A percentile compares a stretch with the other conserved stretches of the same genome.
Evolutionary conservation across 1,139 yeast species (phyloP).

Genomic region (Taphrina flavorubra): DNA sequence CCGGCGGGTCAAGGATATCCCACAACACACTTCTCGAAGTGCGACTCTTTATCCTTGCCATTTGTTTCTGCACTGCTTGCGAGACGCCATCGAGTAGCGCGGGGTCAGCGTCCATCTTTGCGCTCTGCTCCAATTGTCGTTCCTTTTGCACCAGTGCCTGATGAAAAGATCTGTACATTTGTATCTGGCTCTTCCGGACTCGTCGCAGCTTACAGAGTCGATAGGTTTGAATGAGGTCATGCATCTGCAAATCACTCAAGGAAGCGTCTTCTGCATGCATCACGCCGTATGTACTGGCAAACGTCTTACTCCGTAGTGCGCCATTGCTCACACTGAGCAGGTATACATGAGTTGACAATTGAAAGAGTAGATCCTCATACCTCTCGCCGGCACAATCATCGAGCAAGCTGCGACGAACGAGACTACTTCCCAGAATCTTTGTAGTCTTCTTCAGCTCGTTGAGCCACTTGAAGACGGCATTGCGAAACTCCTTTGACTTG

Average conservation of each 20-base stretch:
- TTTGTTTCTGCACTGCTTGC: conserved; percentile 1
- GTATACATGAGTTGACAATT: conserved; percentile 15
- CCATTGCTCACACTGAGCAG: not conserved
- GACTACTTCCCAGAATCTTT: not conserved
- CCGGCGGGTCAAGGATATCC: not conserved
- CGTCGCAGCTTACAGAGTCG: conserved; percentile 17
- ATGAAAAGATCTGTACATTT: not conserved
- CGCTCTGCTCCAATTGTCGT: not conserved
- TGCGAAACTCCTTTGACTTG: conserved; percentile 23
- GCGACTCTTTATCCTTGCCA: not conserved
- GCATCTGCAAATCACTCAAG: conserved; percentile 1
- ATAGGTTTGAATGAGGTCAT: conserved; percentile 16
- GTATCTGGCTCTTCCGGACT: not conserved
- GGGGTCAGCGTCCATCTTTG: not conserved
- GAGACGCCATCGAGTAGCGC: not conserved
- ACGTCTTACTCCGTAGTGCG: not conserved
- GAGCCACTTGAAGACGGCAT: conserved; percentile 25
- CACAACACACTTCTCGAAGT: not conserved
- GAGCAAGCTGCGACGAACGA: conserved; percentile 28
- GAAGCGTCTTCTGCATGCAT: not conserved
- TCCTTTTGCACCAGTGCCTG: not conserved
- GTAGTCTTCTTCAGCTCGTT: conserved; percentile 14
- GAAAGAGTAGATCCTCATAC: conserved; percentile 21
- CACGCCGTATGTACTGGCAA: not conserved
- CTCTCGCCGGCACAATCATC: conserved; percentile 32